Evolutionary conservation across 495 filamentous ascomycete genomes (phyloP).

Genomic region (Staphylotrichum longicolle): DNA sequence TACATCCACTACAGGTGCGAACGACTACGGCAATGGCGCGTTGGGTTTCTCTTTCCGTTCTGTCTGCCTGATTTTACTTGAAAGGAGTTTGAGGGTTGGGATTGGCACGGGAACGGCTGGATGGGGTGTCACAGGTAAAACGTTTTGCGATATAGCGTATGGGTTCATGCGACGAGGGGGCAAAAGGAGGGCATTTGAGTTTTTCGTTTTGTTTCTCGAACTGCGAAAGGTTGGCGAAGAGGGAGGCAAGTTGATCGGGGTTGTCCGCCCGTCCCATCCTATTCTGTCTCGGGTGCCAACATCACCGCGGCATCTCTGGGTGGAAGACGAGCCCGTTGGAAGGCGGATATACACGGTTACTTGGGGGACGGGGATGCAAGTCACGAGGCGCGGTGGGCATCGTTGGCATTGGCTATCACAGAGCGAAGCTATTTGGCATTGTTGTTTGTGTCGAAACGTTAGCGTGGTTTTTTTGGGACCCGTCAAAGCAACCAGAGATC

Average conservation of each 20-base stretch:
- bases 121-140: neutral
- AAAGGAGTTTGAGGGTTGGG: neutral
- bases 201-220: neutral
- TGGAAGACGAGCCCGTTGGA: neutral
- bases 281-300: constrained; percentile 9
- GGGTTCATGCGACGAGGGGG: no score
- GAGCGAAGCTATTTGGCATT: neutral
- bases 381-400: neutral
- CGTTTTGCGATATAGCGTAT: neutral
- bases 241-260: neutral
- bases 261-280: neutral
- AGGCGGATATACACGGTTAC: constrained; percentile 8
- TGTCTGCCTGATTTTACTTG: no score
- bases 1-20: no score
- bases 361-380: neutral
- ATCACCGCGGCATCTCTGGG: neutral
- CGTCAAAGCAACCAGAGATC: no score
- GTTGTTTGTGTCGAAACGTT: neutral
- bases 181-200: no score
- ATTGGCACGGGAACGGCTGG: neutral
- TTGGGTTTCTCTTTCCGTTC: no score
- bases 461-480: neutral
- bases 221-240: neutral
- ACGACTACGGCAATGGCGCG: no score
- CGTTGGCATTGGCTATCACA: constrained; percentile 1